phyloP scores from a whole-genome alignment of 2,329 filamentous ascomycete genomes.

The Fusarium hainanense region DNA sequence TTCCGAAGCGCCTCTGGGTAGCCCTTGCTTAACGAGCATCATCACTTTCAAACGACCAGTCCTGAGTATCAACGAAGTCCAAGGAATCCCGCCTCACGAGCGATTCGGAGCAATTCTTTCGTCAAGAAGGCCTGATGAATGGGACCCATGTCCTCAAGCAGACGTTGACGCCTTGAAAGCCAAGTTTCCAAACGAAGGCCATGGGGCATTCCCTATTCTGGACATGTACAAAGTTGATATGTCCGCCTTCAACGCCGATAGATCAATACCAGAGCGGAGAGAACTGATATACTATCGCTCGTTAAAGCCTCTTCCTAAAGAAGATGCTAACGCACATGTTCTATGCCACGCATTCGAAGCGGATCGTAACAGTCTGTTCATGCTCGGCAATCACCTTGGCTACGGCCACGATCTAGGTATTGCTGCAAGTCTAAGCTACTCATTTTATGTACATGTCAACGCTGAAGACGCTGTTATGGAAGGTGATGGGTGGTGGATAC shows the following conservation, averaged over 20 bases:
- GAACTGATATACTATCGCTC: constrained; percentile 64
- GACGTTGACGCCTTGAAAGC: constrained; percentile 57
- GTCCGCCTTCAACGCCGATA: constrained; percentile 56
- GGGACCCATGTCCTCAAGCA: constrained; percentile 59
- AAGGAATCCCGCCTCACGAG: constrained; percentile 56
- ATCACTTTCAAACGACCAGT: constrained; percentile 63
- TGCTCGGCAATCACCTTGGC: constrained; percentile 61
- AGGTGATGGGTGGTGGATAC: constrained; percentile 63
- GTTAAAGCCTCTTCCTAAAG: constrained; percentile 54
- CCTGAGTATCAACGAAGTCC: constrained; percentile 51
- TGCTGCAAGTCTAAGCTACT: constrained; percentile 62
- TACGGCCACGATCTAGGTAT: constrained; percentile 56
- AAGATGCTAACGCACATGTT: constrained; percentile 59
- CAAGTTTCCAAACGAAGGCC: constrained; percentile 51
- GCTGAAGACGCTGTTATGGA: constrained; percentile 60
- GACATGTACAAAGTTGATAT: constrained; percentile 68
- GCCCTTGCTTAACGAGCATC: constrained; percentile 62
- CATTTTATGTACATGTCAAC: constrained; percentile 65
- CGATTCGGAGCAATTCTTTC: constrained; percentile 57
- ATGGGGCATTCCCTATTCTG: constrained; percentile 61
- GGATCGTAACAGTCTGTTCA: constrained; percentile 65
- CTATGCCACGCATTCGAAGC: constrained; percentile 62
- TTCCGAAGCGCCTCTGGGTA: constrained; percentile 52
- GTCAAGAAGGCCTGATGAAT: constrained; percentile 52
- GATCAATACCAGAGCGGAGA: constrained; percentile 57